Conservation (phyloP, 768 basidiomycete species). For the Rhodocollybia butyracea region DNA sequence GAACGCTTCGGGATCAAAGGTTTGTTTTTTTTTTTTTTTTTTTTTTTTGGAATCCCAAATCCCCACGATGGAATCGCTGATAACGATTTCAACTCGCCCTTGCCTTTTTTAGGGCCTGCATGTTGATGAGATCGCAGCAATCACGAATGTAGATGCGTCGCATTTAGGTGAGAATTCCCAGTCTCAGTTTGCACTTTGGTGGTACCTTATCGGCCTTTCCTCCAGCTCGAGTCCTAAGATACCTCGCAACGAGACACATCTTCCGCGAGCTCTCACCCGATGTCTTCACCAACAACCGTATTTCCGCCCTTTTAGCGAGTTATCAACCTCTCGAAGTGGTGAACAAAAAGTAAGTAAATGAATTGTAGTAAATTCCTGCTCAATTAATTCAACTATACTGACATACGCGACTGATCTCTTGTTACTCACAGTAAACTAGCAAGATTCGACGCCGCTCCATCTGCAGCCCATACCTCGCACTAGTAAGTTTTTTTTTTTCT, state of each 20-base stretch:
- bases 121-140: conserved; percentile 29
- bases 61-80: too few relatives aligned
- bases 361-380: too few relatives aligned
- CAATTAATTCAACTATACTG: too few relatives aligned
- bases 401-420: too few relatives aligned
- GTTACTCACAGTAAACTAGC: too few relatives aligned
- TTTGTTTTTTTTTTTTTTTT: background rate
- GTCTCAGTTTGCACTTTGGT: background rate
- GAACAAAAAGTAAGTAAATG: conserved; percentile 20
- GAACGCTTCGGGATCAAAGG: conserved; percentile 25
- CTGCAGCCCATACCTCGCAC: too few relatives aligned
- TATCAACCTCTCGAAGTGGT: conserved; percentile 23
- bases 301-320: conserved; percentile 29
- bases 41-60: background rate
- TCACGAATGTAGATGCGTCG: conserved; percentile 22
- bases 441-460: too few relatives aligned
- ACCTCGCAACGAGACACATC: conserved; percentile 32
- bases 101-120: conserved; percentile 25
- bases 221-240: conserved; percentile 30
- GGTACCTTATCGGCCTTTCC: too few relatives aligned
- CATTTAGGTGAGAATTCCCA: conserved; percentile 26
- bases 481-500: too few relatives aligned
- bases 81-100: too few relatives aligned
- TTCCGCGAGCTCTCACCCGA: conserved; percentile 31
- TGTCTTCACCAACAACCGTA: conserved; percentile 32